Evolutionary conservation across 176 grass and related monocot species (phyloP).

Genomic region (barley (Hordeum vulgare)): DNA sequence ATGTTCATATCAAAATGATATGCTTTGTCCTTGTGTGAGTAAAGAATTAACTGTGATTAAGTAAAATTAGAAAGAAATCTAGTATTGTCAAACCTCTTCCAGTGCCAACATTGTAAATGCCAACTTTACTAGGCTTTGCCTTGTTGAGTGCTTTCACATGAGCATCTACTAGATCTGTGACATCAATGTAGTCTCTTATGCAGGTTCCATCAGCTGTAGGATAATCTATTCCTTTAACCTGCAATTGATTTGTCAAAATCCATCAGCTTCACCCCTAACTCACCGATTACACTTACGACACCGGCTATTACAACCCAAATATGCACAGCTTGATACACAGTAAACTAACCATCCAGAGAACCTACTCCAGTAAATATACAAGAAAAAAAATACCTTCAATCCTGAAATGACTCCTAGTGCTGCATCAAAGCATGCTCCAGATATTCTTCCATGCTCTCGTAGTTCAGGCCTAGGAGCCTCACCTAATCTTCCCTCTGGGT

Average conservation of each 20-base stretch:
- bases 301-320: background rate
- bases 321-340: background rate
- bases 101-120: constrained; percentile 83
- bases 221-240: constrained; percentile 83
- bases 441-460: constrained; percentile 77
- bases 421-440: constrained; percentile 81
- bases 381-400: constrained; percentile 40
- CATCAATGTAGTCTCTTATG: constrained; percentile 87
- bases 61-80: constrained; percentile 8
- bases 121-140: constrained; percentile 59
- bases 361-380: background rate
- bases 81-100: constrained; percentile 54
- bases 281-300: background rate
- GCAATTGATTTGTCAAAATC: constrained; percentile 1
- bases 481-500: constrained; percentile 70
- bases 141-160: constrained; percentile 82
- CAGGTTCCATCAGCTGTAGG: constrained; percentile 69
- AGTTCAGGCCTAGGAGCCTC: constrained; percentile 73
- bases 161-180: constrained; percentile 81
- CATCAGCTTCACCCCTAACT: constrained; percentile 10
- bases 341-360: background rate
- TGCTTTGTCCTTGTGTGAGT: background rate
- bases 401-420: constrained; percentile 58
- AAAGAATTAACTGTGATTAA: background rate
- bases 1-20: background rate